These are phyloP conservation scores for Verruconis gallopava DNA, from an alignment of 2,329 filamentous ascomycete genomes.

Conservation along the genomic window DNA sequence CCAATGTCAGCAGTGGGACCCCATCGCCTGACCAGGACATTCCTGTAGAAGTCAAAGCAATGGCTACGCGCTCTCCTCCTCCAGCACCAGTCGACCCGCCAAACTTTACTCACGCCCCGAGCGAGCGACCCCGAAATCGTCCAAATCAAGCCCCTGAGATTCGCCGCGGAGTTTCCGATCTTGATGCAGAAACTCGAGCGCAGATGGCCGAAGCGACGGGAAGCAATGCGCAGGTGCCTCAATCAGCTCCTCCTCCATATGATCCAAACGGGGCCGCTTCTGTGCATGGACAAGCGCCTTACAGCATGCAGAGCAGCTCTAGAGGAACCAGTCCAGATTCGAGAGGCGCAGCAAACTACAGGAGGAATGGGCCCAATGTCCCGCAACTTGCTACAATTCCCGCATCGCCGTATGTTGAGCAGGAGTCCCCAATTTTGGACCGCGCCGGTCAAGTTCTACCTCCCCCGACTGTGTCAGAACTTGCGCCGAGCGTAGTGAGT, in stretches of 20 bases:
- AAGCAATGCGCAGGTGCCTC: background rate
- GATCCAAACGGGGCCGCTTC: background rate
- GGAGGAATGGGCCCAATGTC: conserved; percentile 3
- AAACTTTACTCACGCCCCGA: conserved; percentile 62
- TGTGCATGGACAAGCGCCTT: background rate
- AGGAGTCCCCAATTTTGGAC: conserved; percentile 6
- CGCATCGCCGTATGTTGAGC: conserved; percentile 11
- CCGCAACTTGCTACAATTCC: conserved; percentile 10
- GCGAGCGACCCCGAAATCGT: conserved; percentile 53
- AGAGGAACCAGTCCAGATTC: background rate
- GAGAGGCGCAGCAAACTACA: background rate
- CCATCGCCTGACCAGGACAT: conserved; percentile 13
- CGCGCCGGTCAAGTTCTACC: background rate
- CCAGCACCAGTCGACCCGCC: conserved; percentile 75
- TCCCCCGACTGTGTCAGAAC: background rate
- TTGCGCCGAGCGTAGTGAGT: no score
- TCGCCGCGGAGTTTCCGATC: conserved; percentile 66
- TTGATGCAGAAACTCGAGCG: conserved; percentile 68
- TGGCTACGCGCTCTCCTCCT: conserved; percentile 27
- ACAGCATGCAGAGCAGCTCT: background rate
- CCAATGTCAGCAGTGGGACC: background rate
- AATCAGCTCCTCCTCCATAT: background rate
- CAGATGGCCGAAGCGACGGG: conserved; percentile 60
- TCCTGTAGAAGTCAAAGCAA: conserved; percentile 21
- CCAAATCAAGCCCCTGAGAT: conserved; percentile 66